These are phyloP conservation scores for Boletus rubropictus DNA, from an alignment of 768 basidiomycete genomes.

Conservation along the genomic window DNA sequence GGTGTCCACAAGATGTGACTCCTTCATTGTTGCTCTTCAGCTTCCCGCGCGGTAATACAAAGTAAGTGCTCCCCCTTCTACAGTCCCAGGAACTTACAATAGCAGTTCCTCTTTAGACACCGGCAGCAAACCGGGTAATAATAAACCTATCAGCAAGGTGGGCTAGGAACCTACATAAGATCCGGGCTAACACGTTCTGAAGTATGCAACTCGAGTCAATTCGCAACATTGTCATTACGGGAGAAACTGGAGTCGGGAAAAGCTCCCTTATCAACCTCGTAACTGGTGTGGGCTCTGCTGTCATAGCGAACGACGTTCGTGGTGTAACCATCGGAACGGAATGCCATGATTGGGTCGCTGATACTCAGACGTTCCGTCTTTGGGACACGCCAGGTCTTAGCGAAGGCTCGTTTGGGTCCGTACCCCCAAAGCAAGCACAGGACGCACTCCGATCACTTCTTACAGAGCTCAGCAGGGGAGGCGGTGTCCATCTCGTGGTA, in stretches of 20 bases:
- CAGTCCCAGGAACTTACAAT: background rate
- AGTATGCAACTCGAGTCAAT: slow-evolving; percentile 11
- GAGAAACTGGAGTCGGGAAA: slow-evolving; percentile 29
- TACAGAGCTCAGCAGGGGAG: slow-evolving; percentile 15
- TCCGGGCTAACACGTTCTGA: slow-evolving; percentile 5
- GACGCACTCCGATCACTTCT: slow-evolving; percentile 25
- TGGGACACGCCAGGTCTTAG: slow-evolving; percentile 32
- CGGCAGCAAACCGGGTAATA: slow-evolving; percentile 4
- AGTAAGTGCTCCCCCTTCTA: slow-evolving; percentile 1
- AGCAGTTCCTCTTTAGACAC: background rate
- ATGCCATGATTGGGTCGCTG: slow-evolving; percentile 13
- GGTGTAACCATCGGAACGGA: slow-evolving; percentile 22
- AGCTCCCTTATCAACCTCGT: slow-evolving; percentile 30
- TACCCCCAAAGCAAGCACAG: slow-evolving; percentile 20
- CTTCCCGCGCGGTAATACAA: background rate
- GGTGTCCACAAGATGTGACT: slow-evolving; percentile 11
- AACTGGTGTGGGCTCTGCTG: slow-evolving; percentile 18
- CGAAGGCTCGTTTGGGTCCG: slow-evolving; percentile 23
- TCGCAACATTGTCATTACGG: slow-evolving; percentile 27
- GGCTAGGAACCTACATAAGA: background rate
- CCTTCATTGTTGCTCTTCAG: slow-evolving; percentile 4
- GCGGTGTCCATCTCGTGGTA: slow-evolving; percentile 23
- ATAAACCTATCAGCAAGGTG: slow-evolving; percentile 5
- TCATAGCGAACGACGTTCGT: slow-evolving; percentile 18
- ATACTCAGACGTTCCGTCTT: slow-evolving; percentile 20